phyloP scores from a whole-genome alignment of 2,329 filamentous ascomycete genomes.

The Sclerotinia borealis region DNA sequence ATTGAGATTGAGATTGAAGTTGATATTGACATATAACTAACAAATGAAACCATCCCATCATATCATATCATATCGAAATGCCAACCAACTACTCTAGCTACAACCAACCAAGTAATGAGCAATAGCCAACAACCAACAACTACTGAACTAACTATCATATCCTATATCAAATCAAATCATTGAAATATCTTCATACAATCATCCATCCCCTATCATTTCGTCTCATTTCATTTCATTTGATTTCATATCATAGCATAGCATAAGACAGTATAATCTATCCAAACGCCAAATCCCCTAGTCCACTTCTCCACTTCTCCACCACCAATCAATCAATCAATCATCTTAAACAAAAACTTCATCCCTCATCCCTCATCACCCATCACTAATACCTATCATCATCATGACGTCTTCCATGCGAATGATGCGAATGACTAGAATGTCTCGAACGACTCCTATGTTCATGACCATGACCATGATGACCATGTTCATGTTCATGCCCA shows the following conservation, averaged over 20 bases:
- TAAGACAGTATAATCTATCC: too few species aligned
- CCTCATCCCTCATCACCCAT: not conserved
- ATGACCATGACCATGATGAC: not conserved
- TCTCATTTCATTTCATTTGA: not conserved
- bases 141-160: not conserved
- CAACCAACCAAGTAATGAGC: too few species aligned
- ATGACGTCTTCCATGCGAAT: not conserved
- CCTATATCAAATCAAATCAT: not conserved
- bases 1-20: too few species aligned
- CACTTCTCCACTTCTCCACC: not conserved
- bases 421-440: not conserved
- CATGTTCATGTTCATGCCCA: not conserved
- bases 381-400: slow-evolving; percentile 5
- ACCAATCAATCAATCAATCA: not conserved
- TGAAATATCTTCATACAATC: not conserved
- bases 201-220: too few species aligned
- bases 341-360: too few species aligned
- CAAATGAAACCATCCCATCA: not conserved
- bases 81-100: too few species aligned
- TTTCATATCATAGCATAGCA: not conserved
- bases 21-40: not conserved
- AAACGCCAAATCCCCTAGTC: not conserved
- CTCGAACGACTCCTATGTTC: slow-evolving; percentile 2
- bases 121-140: too few species aligned
- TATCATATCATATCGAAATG: not conserved